Evolutionary conservation across 371 early-diverging fungal species (phyloP), one percentile per base, ranked within the genome.

Genomic region (Saksenaea oblongispora): DNA sequence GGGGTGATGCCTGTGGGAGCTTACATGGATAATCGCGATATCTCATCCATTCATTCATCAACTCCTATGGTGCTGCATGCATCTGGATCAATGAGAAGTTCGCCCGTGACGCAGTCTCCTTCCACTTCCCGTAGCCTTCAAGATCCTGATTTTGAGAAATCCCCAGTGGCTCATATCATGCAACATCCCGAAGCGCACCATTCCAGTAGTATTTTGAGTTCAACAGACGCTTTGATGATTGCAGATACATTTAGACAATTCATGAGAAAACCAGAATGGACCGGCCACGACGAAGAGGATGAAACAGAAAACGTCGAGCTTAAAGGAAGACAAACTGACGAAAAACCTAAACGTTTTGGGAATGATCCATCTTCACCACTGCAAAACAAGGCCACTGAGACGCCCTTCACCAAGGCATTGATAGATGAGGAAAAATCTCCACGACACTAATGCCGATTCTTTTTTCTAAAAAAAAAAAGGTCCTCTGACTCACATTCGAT

Each of bases 191-290:
- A 72, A 35, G 75, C 69, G 11, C 71, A 73, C 41, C 74, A 72
- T 18, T 76, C 79, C 0, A 77, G 76, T 24, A 76, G 76, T 35
- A 75, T 79, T 9, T 39, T 82, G 14, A 78, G 78, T 34, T 78
- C 80, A 18, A 79, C 76, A 34, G 83, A 82, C 60, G 83, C 83
- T 0, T 34, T 82, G 22, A 71, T 82, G 80, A 79, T 82, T 53
- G 83, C 80, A 15, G 83, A 82, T 44, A 82, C 80, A 0, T 82
- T 82, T 58, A 65, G 83, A 51, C 78, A 79, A 42, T 76, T 75
- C 39, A 76, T 82, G 80, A 72, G 83, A 63, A 82, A 82, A 62
- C 83, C 83, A 17, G 80, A 79, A 42, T 82, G 83, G 83, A 78
- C 71, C 34, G 82, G 76, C 39, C 65, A 69, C 36, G 58, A 67